Evolutionary conservation across 768 basidiomycete species (phyloP), one percentile per base, ranked within the genome.

Genomic region (Calocybe cyanea): DNA sequence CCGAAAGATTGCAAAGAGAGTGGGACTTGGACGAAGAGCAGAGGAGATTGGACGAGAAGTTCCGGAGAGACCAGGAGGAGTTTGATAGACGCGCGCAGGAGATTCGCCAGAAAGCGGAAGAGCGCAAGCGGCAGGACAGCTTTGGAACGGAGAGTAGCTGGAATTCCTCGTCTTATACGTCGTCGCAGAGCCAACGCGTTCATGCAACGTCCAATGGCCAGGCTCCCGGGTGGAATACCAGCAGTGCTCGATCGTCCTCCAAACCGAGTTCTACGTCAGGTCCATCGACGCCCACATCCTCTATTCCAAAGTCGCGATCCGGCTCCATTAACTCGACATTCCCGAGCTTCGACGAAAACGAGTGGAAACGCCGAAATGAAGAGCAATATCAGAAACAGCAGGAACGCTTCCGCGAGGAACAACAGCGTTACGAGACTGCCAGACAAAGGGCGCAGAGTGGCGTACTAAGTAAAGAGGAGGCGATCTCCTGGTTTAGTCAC

Each of bases 381-480:
- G 81, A 86, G 55, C 76, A 80, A 23, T 75, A 76, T 21, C 72
- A 77, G 37, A 70, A 74, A 49, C 86, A 85, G 58, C 80, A 83
- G 57, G 85, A 87, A 67, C 70, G 69, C 44, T 88, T 87, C 65
- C 76, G 76, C 35, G 71, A 71, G 47, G 82, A 86, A 59, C 84
- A 88, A 59, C 83, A 84, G 59, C 68, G 72, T 35, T 34, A 73
- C 44, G 82, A 83, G 57, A 75, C 80, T 34, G 77, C 80, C 50
- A 64, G 76, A 30, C 57, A 36, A 71, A 70, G 51, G 72, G 75
- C 48, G 65, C 75, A 35, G 72, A 47, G 76, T n/a, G 75, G 69
- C 48, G 69, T 71, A 20, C 62, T 80, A 57, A 70, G 72, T 51
- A 78, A 74, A 50, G 80, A 85, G 43, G 80, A 85, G 4, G 63